Evolutionary conservation across 108 stramenopile genomes (phyloP).

Genomic region (Skeletonema tropicum): DNA sequence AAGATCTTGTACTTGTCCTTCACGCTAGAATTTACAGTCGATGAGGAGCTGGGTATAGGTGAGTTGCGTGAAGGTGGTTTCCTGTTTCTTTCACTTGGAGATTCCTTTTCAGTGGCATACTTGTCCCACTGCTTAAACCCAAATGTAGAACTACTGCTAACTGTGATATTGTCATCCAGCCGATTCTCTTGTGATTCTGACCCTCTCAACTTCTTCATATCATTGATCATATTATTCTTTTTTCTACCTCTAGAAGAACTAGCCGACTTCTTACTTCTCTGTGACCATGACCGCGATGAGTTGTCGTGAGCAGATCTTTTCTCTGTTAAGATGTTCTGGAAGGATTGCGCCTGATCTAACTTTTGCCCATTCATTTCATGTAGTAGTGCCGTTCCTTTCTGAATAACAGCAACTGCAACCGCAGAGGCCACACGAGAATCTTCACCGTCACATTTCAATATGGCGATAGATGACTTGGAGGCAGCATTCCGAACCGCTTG

Average conservation of each 20-base stretch:
- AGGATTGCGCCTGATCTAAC: not conserved
- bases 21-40: not conserved
- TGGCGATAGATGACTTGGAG: not conserved
- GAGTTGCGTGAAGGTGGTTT: too few relatives aligned
- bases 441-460: not conserved
- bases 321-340: not conserved
- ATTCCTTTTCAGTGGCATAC: not conserved
- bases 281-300: not conserved
- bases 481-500: not conserved
- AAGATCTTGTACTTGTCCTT: not conserved
- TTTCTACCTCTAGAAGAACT: not conserved
- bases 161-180: not conserved
- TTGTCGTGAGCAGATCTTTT: not conserved
- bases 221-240: not conserved
- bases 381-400: not conserved
- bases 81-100: not conserved
- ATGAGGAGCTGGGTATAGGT: too few relatives aligned
- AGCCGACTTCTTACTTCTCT: not conserved
- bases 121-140: not conserved
- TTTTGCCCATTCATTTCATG: not conserved
- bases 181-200: not conserved
- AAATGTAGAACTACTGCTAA: not conserved
- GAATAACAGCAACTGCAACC: not conserved
- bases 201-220: not conserved
- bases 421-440: not conserved